Evolutionary conservation across 345 rosid species (phyloP).

Genomic region (Theobroma cacao): DNA sequence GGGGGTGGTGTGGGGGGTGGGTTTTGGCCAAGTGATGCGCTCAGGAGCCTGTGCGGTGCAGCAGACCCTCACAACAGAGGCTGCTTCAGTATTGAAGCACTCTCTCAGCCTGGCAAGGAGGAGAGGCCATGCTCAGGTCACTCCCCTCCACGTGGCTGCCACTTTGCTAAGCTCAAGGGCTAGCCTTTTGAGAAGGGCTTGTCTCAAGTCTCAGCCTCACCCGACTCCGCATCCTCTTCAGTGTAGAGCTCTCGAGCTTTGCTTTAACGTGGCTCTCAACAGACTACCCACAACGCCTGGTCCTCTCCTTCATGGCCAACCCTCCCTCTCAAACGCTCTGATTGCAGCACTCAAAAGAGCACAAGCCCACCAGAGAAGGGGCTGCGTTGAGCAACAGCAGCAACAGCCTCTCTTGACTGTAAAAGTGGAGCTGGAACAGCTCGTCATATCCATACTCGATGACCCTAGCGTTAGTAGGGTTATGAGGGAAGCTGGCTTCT

Average conservation of each 20-base stretch:
- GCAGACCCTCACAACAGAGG: constrained; percentile 98
- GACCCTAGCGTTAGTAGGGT: constrained; percentile 88
- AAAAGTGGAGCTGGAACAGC: constrained; percentile 69
- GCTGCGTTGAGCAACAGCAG: constrained; percentile 66
- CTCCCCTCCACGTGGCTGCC: constrained; percentile 85
- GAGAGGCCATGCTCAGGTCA: constrained; percentile 94
- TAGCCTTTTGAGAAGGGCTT: constrained; percentile 56
- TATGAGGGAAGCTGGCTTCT: constrained; percentile 93
- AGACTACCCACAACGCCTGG: constrained; percentile 55
- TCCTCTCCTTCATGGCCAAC: constrained; percentile 42
- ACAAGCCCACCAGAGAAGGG: constrained; percentile 77
- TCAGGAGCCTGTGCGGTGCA: constrained; percentile 87
- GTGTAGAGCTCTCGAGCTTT: constrained; percentile 68
- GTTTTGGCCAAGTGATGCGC: constrained; percentile 77
- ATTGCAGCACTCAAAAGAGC: constrained; percentile 78
- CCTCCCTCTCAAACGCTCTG: constrained; percentile 68
- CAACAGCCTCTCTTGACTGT: constrained; percentile 61
- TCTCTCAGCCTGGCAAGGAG: constrained; percentile 82
- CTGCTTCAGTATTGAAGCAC: constrained; percentile 94
- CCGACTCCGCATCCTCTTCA: constrained; percentile 59
- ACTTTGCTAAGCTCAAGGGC: constrained; percentile 57
- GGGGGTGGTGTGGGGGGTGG: constrained; percentile 50
- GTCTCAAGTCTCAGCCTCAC: constrained; percentile 60
- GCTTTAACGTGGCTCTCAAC: constrained; percentile 81
- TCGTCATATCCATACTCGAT: constrained; percentile 66